Base-by-base conservation (phyloP, 306 rosid genomes). In the Herpetospermum pedunculosum region DNA sequence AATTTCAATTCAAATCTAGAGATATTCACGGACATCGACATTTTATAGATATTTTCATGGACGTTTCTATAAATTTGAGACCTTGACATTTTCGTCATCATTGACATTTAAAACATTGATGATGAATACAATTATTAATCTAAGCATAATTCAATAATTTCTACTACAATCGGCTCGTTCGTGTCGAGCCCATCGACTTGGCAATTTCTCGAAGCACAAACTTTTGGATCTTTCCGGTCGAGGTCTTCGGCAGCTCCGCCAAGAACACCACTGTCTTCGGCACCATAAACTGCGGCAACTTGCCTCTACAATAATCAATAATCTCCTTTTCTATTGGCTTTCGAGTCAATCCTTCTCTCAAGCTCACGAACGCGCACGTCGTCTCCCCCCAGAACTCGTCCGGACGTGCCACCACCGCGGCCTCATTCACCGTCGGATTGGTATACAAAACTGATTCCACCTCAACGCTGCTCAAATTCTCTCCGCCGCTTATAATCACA, bases 371-470 rank as follows among this genome's bases (percentile, higher is more conserved):
- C 0, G 97, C 97, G 23, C 96, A 91, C 10, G 97, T 92, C 47
- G 91, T 87, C 78, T 91, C 97, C 0, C 96, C 96, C 96, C 96
- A 91, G 0, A 47, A 81, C 76, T 88, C 96, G 16, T 91, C 87
- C 0, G 86, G 85, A 3, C 87, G 73, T 0, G 96, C 92, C 78
- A 91, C 97, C 69, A 89, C 92, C 48, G 91, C 96, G 37, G 84
- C 96, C 70, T 91, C 97, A 12, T 82, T 85, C 46, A 91, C 84
- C 2, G 86, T 81, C 57, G 92, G 88, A 40, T 88, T 88, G 0
- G 78, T 43, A 0, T 87, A 91, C 7, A 88, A 4, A 13, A 82
- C 78, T 6, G 89, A 84, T 9, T 91, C 97, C 3, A 91, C 89
- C 81, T 91, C 96, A 21, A 88, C 91, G 10, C 96, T 91, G 70